These are phyloP conservation scores for Parathielavia hyrcaniae DNA, from an alignment of 495 filamentous ascomycete species.

Conservation along the genomic window DNA sequence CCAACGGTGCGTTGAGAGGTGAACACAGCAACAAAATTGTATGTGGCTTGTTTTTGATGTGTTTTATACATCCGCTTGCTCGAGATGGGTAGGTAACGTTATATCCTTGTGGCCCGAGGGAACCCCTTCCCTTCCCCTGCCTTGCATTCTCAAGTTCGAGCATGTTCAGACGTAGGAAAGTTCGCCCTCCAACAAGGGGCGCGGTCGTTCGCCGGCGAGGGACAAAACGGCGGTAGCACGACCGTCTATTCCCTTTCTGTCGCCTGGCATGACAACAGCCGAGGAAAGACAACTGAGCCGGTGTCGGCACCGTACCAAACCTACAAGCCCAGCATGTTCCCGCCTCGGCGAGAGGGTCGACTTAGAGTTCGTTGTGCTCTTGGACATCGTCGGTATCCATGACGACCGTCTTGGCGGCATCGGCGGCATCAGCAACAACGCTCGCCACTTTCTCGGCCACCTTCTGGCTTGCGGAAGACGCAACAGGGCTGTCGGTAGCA, in stretches of 20 bases:
- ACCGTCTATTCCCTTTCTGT: not conserved
- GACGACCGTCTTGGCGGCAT: constrained; percentile 40
- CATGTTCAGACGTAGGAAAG: no score
- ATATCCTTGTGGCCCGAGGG: no score
- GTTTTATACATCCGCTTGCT: no score
- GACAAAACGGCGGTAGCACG: not conserved
- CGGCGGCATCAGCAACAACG: constrained; percentile 40
- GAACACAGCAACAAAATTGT: not conserved
- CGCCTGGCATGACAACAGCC: not conserved
- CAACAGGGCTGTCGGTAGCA: constrained; percentile 23
- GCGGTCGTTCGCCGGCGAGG: not conserved
- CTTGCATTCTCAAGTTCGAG: no score
- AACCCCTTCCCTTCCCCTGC: no score
- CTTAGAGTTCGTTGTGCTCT: constrained; percentile 50
- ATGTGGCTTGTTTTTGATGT: no score
- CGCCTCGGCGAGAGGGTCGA: not conserved
- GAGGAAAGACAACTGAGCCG: no score
- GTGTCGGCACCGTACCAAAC: no score
- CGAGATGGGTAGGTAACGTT: no score
- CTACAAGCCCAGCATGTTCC: not conserved
- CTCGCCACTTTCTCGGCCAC: constrained; percentile 42
- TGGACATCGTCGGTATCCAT: constrained; percentile 47
- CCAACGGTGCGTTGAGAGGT: not conserved
- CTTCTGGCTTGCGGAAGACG: constrained; percentile 34
- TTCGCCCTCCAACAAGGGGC: not conserved